Base-by-base conservation (phyloP, 306 rosid genomes). In the Prunus persica region DNA sequence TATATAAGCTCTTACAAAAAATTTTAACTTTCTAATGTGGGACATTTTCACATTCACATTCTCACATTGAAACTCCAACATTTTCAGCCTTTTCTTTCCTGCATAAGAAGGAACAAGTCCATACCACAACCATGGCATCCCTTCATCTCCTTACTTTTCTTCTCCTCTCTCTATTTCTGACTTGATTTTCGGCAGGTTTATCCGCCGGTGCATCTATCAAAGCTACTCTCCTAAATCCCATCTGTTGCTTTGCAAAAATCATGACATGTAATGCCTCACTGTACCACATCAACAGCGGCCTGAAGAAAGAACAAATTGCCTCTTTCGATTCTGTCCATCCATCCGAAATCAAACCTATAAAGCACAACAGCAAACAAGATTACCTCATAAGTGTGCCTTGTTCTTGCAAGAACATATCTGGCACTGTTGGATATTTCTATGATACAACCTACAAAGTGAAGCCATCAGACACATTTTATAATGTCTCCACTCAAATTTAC, bases 311-410 rank as follows among this genome's bases (percentile, higher is more conserved):
- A 67, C 67, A 90, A 56, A 71, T 93, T 43, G 85, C 93, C 28
- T 25, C 65, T 6, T 82, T 16, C 12, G 88, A 88, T 85, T 65
- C 86, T 7, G 86, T 91, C 5, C 18, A 65, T 27, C 4, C 79
- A 18, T 83, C 89, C 27, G 81, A 88, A 65, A 70, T 90, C 78
- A 83, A 66, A 30, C 65, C 88, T 1, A 79, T 90, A 67, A 60
- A 0, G 19, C 74, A 52, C 54, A 65, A 38, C 14, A 54, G 52
- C 1, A 81, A 55, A 20, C 64, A 83, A 47, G 90, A 93, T 77
- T 84, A 86, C 85, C 91, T 91, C 49, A 47, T 93, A 63, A 65
- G 55, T 7, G 87, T 86, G 3, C 94, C 96, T 64, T 93, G 98
- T 78, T 76, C 94, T 27, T 91, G 97, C 87, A 73, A 51, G 28